phyloP scores from a whole-genome alignment of 2,329 filamentous ascomycete genomes.

The Aspergillus carbonarius region DNA sequence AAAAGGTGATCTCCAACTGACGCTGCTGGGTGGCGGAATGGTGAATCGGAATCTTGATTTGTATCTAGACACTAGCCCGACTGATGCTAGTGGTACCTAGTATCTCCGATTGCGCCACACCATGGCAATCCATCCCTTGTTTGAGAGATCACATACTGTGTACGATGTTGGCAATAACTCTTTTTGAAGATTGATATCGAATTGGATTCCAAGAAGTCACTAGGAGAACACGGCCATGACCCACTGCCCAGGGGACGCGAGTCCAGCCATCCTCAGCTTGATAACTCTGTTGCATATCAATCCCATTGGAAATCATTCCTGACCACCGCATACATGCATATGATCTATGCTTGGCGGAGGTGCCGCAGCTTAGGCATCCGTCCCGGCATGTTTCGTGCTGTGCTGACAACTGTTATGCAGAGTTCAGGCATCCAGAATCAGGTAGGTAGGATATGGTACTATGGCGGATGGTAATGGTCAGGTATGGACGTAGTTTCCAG shows the following conservation, averaged over 20 bases:
- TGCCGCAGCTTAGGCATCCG: neutral
- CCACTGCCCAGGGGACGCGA: neutral
- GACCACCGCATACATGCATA: constrained; percentile 3
- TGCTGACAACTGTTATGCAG: neutral
- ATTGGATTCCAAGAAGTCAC: neutral
- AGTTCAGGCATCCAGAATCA: neutral
- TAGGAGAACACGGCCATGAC: neutral
- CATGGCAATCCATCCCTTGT: neutral
- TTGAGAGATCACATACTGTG: neutral
- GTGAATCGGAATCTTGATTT: too few species aligned
- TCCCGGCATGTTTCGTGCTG: neutral
- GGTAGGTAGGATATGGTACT: neutral
- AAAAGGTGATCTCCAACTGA: neutral
- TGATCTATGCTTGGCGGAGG: constrained; percentile 1
- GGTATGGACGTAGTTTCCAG: neutral
- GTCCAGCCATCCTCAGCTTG: neutral
- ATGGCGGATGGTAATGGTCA: neutral
- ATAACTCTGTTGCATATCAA: neutral
- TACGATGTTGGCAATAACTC: too few species aligned
- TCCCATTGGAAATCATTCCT: constrained; percentile 1
- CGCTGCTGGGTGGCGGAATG: too few species aligned
- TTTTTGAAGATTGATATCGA: neutral
- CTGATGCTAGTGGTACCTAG: too few species aligned
- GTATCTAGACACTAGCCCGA: too few species aligned
- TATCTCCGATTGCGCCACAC: neutral